phyloP scores from a whole-genome alignment of 495 filamentous ascomycete genomes.

The Neurospora intermedia region DNA sequence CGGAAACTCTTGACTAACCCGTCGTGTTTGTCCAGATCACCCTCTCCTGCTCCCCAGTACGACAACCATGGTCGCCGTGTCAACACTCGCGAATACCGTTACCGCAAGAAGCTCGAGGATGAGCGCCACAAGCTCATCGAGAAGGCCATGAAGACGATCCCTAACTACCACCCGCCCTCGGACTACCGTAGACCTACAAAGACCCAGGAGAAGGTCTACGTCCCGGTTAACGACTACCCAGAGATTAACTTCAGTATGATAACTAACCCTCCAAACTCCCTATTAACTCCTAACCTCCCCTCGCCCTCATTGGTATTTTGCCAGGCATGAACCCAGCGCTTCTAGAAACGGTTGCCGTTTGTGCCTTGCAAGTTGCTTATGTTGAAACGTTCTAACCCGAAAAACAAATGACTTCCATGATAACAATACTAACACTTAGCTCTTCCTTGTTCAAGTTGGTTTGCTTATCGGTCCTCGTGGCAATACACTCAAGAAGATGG shows the following conservation, averaged over 20 bases:
- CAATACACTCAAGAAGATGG: conserved; percentile 99
- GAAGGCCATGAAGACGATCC: conserved; percentile 95
- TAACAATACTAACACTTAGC: conserved; percentile 78
- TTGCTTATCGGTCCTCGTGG: conserved; percentile 99
- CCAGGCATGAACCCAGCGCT: conserved; percentile 20
- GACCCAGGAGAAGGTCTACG: conserved; percentile 99
- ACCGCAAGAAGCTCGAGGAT: conserved; percentile 93
- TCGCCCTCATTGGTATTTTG: conserved; percentile 21
- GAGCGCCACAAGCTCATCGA: conserved; percentile 97
- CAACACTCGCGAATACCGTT: conserved; percentile 94
- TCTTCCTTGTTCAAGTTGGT: conserved; percentile 88
- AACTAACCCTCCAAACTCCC: conserved; percentile 92
- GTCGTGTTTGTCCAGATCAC: conserved; percentile 52
- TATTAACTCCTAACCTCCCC: conserved; percentile 45
- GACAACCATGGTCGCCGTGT: conserved; percentile 98
- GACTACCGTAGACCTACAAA: conserved; percentile 97
- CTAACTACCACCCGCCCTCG: conserved; percentile 94
- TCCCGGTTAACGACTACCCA: conserved; percentile 99
- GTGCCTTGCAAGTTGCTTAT: conserved; percentile 19
- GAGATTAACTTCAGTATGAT: conserved; percentile 99
- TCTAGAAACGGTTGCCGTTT: conserved; percentile 7
- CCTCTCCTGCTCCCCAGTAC: conserved; percentile 91
- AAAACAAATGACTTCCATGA: conserved; percentile 21
- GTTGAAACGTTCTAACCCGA: conserved; percentile 19
- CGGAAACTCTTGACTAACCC: conserved; percentile 4